A percentile compares a stretch with the other conserved stretches of the same genome.
phyloP scores from a whole-genome alignment of 2,329 filamentous ascomycete genomes.

The Monosporascus sp. region DNA sequence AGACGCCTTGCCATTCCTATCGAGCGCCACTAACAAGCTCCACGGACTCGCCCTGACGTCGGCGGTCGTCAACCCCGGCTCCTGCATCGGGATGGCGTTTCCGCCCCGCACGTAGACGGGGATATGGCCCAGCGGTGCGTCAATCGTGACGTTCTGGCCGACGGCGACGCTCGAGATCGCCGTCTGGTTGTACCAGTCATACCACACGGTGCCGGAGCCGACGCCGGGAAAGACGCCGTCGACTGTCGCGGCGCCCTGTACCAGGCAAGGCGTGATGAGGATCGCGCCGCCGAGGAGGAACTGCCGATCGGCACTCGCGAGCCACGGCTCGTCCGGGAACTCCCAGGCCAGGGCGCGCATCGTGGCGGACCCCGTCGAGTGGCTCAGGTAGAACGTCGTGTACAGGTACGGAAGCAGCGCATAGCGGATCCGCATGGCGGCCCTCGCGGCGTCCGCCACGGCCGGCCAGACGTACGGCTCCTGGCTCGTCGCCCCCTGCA shows the following conservation, averaged over 20 bases:
- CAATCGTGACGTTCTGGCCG: conserved; percentile 35
- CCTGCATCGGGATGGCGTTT: conserved; percentile 60
- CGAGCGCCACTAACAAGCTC: conserved; percentile 60
- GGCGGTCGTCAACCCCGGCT: conserved; percentile 61
- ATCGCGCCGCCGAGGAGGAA: conserved; percentile 65
- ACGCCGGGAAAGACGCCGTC: conserved; percentile 65
- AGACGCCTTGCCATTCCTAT: conserved; percentile 45
- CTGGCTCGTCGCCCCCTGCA: conserved; percentile 53
- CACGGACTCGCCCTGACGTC: conserved; percentile 60
- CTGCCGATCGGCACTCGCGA: conserved; percentile 62
- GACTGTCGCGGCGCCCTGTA: conserved; percentile 55
- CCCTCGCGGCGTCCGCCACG: conserved; percentile 58
- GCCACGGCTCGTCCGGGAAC: conserved; percentile 63
- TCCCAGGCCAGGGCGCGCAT: conserved; percentile 72
- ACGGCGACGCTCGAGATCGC: conserved; percentile 34
- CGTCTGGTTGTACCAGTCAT: conserved; percentile 72
- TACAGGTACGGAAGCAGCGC: conserved; percentile 70
- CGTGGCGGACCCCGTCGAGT: conserved; percentile 61
- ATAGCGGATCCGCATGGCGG: conserved; percentile 67
- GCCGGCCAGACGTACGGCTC: conserved; percentile 67
- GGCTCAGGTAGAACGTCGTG: conserved; percentile 63
- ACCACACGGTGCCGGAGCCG: conserved; percentile 58
- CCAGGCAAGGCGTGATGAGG: conserved; percentile 63
- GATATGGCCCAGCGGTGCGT: conserved; percentile 57
- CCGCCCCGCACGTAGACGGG: conserved; percentile 68